Evolutionary conservation across 176 grass and related monocot genomes (phyloP).

Genomic region (Triticum turgidum): DNA sequence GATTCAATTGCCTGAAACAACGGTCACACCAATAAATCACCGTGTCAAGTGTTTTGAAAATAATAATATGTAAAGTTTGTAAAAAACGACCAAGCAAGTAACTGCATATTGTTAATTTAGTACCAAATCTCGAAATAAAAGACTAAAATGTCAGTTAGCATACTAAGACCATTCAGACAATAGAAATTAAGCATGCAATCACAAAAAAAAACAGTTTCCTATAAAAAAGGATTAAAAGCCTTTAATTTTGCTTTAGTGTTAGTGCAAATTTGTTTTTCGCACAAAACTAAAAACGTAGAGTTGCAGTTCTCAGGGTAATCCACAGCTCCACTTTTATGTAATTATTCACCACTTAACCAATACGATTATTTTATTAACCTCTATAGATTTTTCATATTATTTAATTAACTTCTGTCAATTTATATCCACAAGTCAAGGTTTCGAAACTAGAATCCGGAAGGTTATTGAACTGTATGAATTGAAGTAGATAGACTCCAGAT

Average conservation of each 20-base stretch:
- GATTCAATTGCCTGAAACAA: slow-evolving; percentile 45
- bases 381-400: not conserved
- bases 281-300: not conserved
- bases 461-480: not conserved
- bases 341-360: not conserved
- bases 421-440: not conserved
- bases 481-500: not conserved
- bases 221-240: not conserved
- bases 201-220: not conserved
- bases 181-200: not conserved
- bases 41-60: not conserved
- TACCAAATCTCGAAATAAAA: not conserved
- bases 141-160: not conserved
- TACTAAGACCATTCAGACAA: not conserved
- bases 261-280: not conserved
- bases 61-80: not conserved
- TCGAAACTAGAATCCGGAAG: not conserved
- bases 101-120: not conserved
- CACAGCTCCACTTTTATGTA: not conserved
- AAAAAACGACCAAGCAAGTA: not conserved
- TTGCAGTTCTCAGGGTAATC: not conserved
- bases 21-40: not conserved
- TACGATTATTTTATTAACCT: not conserved
- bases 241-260: not conserved
- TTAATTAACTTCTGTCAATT: not conserved